phyloP scores from a whole-genome alignment of 108 stramenopile species.

The Tribonema minus region DNA sequence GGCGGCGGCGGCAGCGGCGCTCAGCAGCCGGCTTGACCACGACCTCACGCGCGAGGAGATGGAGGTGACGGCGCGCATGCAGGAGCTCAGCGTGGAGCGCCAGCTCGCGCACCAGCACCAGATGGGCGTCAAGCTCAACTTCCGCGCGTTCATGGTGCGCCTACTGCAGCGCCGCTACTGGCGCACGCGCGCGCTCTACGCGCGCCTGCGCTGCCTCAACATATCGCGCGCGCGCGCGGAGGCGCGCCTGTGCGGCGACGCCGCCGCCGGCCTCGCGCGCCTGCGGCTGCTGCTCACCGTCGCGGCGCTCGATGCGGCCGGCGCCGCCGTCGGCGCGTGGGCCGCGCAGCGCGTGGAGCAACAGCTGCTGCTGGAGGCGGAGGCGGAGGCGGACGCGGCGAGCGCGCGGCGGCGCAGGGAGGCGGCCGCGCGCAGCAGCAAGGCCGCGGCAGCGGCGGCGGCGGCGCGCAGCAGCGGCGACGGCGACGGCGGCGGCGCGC shows the following conservation, averaged over 20 bases:
- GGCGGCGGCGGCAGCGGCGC: neutral
- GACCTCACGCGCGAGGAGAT: neutral
- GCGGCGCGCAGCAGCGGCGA: neutral
- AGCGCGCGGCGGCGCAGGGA: neutral
- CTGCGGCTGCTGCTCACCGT: neutral
- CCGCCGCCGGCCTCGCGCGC: neutral
- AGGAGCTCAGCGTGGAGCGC: neutral
- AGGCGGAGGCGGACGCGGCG: neutral
- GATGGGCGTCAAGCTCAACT: neutral
- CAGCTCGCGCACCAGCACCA: neutral
- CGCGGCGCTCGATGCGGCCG: neutral
- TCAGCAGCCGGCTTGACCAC: neutral
- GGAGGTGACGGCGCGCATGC: neutral
- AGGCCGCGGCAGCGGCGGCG: neutral
- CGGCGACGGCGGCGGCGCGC: neutral
- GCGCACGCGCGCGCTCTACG: neutral
- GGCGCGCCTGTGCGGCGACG: neutral
- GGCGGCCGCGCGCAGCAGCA: neutral
- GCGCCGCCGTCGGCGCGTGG: neutral
- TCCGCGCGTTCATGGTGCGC: neutral
- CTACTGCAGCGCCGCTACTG: neutral
- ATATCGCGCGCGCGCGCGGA: neutral
- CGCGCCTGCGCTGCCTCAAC: neutral
- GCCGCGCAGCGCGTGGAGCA: neutral
- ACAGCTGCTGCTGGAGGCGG: neutral